These are phyloP conservation scores for Penicillium dipodomyicola DNA, from an alignment of 495 filamentous ascomycete genomes.

Conservation along the genomic window DNA sequence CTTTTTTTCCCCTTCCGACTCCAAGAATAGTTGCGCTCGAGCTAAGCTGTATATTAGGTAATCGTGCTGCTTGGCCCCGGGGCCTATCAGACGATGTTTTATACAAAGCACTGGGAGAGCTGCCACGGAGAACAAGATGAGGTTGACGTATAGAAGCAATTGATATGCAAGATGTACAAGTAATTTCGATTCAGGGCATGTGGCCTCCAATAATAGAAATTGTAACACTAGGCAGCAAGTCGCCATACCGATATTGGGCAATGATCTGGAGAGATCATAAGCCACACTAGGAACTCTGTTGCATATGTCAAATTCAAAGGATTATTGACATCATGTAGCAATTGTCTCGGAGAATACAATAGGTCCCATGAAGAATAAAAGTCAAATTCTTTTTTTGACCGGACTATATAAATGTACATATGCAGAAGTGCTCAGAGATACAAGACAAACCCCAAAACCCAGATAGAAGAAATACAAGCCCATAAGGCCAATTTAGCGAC, in stretches of 20 bases:
- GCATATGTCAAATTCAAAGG: background rate
- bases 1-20: constrained; percentile 17
- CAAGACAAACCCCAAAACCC: constrained; percentile 10
- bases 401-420: constrained; percentile 16
- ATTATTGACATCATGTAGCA: background rate
- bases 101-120: constrained; percentile 14
- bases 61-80: constrained; percentile 1
- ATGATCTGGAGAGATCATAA: background rate
- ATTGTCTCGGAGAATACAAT: background rate
- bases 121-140: background rate
- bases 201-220: constrained; percentile 2
- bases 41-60: constrained; percentile 18
- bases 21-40: constrained; percentile 18
- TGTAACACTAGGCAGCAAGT: background rate
- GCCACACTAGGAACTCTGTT: background rate
- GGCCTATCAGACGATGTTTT: constrained; percentile 14
- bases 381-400: constrained; percentile 4
- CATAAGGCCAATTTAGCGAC: constrained; percentile 16
- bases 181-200: background rate
- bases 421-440: constrained; percentile 12
- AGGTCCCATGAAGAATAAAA: background rate
- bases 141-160: background rate
- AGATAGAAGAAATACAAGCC: constrained; percentile 9
- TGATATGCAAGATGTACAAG: background rate
- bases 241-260: background rate